These are phyloP conservation scores for Suillus subalutaceus DNA, from an alignment of 768 basidiomycete species.

Conservation along the genomic window DNA sequence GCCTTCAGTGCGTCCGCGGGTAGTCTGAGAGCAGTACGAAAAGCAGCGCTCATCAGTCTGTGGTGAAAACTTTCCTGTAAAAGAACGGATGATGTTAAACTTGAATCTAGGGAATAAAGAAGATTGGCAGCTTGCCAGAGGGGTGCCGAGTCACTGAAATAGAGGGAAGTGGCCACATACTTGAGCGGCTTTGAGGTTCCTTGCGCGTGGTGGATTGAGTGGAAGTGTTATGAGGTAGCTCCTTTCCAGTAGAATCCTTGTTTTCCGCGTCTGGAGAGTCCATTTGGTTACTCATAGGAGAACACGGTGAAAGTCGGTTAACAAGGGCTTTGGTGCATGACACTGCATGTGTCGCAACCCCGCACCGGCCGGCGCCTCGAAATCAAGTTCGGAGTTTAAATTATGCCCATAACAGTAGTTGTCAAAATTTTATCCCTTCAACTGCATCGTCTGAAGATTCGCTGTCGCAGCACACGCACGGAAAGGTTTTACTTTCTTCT, in stretches of 20 bases:
- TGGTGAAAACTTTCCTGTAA: constrained; percentile 55
- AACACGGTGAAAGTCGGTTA: constrained; percentile 4
- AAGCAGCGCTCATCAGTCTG: constrained; percentile 68
- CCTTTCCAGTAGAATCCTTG: constrained; percentile 1
- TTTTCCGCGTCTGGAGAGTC: constrained; percentile 2
- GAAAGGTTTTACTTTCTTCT: constrained; percentile 48
- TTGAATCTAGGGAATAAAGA: background rate
- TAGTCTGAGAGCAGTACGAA: constrained; percentile 61
- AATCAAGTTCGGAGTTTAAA: constrained; percentile 15
- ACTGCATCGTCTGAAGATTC: constrained; percentile 74
- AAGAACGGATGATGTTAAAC: constrained; percentile 7
- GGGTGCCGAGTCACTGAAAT: constrained; percentile 29
- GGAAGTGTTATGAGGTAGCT: background rate
- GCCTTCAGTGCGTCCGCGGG: constrained; percentile 52
- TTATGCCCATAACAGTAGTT: background rate
- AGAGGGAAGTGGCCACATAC: constrained; percentile 19
- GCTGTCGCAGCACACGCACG: constrained; percentile 84
- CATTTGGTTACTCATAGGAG: constrained; percentile 7
- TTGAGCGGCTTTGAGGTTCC: constrained; percentile 5
- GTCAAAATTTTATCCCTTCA: constrained; percentile 27
- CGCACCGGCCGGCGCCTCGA: constrained; percentile 9
- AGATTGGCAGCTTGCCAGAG: constrained; percentile 21
- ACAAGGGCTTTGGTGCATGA: constrained; percentile 1
- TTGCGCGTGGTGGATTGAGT: constrained; percentile 7
- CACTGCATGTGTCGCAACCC: background rate